phyloP scores from a whole-genome alignment of 805 yeast genomes.

The Huiozyma sinensis region DNA sequence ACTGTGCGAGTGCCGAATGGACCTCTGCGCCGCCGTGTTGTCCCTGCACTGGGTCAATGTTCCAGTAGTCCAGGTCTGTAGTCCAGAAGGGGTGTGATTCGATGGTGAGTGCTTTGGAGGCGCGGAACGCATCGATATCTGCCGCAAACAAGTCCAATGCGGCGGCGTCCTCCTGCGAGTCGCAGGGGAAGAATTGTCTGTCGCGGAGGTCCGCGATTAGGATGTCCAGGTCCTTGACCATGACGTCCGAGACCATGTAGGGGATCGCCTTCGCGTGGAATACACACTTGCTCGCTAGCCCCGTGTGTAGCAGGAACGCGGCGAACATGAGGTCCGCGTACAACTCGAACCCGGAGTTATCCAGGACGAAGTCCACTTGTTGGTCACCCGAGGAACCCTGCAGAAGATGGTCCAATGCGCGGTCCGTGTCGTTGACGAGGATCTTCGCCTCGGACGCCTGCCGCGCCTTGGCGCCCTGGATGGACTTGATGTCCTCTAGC shows the following conservation, averaged over 20 bases:
- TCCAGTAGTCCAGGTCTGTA: conserved; percentile 63
- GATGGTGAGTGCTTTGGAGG: conserved; percentile 38
- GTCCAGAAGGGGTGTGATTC: conserved; percentile 82
- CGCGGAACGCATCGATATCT: conserved; percentile 34
- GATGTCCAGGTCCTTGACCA: conserved; percentile 64
- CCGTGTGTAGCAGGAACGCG: conserved; percentile 58
- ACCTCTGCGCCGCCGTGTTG: conserved; percentile 45
- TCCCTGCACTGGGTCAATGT: conserved; percentile 40
- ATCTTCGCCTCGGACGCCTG: conserved; percentile 72
- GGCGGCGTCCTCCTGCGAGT: conserved; percentile 22
- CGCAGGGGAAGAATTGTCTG: conserved; percentile 37
- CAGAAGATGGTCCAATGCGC: conserved; percentile 48
- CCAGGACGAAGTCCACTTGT: conserved; percentile 75
- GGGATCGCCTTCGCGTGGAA: conserved; percentile 87
- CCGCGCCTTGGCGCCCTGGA: conserved; percentile 85
- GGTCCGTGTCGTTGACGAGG: conserved; percentile 59
- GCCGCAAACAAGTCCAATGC: conserved; percentile 41
- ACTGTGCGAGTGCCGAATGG: conserved; percentile 48
- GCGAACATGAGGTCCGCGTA: conserved; percentile 71
- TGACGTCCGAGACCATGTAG: conserved; percentile 96
- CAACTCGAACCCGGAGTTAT: conserved; percentile 91
- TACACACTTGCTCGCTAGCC: conserved; percentile 51
- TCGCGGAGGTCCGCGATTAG: conserved; percentile 49
- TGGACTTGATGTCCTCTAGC: conserved; percentile 76
- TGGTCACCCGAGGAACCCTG: conserved; percentile 14